Base-by-base conservation (phyloP, 1,139 yeast genomes). In the Tardiomyces blankii region DNA sequence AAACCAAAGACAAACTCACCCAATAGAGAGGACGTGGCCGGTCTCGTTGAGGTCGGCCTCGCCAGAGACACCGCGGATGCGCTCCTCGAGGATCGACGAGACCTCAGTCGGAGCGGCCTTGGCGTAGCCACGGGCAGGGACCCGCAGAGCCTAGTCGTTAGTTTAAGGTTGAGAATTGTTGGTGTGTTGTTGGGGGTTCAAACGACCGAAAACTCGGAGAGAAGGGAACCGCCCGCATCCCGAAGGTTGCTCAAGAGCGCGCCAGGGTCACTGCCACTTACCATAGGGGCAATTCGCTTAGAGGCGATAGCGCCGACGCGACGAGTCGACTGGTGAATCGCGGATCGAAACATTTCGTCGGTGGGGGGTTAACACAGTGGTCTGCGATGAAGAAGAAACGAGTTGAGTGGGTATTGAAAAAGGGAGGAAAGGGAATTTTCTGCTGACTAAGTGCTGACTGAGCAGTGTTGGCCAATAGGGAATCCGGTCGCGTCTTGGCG, bases 31-130 rank as follows among this genome's bases (percentile, higher is more conserved):
- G 67, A 93, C 98, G 75, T 95, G 88, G 73, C 99, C 99, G 70
- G 98, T 93, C 78, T 93, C 98, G 75, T 91, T 88, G 66, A 93
- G 83, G 82, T 87, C 82, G 64, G 96, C 88, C 74, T 89, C 97
- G 65, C 87, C 94, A 59, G 96, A 82, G 63, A 91, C 93, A 75
- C 98, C 98, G 78, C 96, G 88, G 79, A 93, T 93, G 77, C 95
- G 88, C 73, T 91, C 96, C 78, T 93, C 98, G 68, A 93, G 82
- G 75, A 93, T 91, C 54, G 97, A 87, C 60, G 98, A 88, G 61
- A 93, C 98, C 77, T 93, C 99, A 62, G 98, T 91, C 69, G 99
- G 97, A 62, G 94, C 89, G 66, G 97, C 94, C 82, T 91, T 93
- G 63, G 95, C 96, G 68, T 78, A 86, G 73, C 95, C 82, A 65